A percentile compares a stretch with the other conserved stretches of the same genome.
Evolutionary conservation across 495 filamentous ascomycete species (phyloP).

Genomic region (Tetracladium marchalianum): DNA sequence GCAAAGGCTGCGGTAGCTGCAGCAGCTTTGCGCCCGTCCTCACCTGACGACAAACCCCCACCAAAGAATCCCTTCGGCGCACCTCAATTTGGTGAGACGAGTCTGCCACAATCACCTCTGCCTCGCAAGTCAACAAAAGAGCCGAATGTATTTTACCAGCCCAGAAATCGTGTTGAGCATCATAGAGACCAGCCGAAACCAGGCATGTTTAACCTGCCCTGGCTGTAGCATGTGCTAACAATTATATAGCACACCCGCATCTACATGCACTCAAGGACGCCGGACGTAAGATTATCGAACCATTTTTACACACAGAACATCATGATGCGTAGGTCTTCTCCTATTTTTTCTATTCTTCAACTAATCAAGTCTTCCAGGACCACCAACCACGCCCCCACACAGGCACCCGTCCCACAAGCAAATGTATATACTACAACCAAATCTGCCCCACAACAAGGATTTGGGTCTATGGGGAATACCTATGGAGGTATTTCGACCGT

Average conservation of each 20-base stretch:
- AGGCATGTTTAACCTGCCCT: not conserved
- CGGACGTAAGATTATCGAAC: conserved; percentile 6
- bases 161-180: conserved; percentile 16
- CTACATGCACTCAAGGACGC: conserved; percentile 14
- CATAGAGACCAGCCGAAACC: conserved; percentile 8
- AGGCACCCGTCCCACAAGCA: conserved; percentile 4
- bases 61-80: conserved; percentile 4
- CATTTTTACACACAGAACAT: conserved; percentile 6
- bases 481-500: conserved; percentile 10
- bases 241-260: conserved; percentile 12
- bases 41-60: conserved; percentile 7
- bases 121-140: conserved; percentile 9
- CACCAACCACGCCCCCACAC: not conserved
- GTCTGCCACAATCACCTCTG: conserved; percentile 17
- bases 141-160: conserved; percentile 14
- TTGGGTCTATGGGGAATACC: conserved; percentile 15
- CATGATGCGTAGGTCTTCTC: conserved; percentile 1
- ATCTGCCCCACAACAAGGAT: conserved; percentile 9
- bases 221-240: too few species aligned
- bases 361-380: not conserved
- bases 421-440: conserved; percentile 14
- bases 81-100: conserved; percentile 17
- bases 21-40: conserved; percentile 9
- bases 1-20: conserved; percentile 13
- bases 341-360: not conserved